Percentiles rank a stretch among this genome's conserved stretches.
Evolutionary conservation across 257 asterid genomes (phyloP).

Genomic region (Scutellaria baicalensis): DNA sequence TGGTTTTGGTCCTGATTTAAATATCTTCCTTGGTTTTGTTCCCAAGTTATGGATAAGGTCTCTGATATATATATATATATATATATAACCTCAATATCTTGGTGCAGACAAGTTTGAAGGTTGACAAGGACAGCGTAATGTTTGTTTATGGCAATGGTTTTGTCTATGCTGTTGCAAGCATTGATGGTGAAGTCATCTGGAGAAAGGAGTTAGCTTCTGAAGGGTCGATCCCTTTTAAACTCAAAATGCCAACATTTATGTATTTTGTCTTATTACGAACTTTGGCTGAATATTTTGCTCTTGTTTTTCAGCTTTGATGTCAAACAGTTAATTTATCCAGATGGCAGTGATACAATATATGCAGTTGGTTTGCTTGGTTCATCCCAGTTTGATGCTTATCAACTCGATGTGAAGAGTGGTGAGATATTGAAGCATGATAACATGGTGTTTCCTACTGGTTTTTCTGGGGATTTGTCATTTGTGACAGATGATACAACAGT

Average conservation of each 20-base stretch:
- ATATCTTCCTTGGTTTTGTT: not conserved
- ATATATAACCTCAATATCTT: slow-evolving; percentile 19
- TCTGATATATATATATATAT: not conserved
- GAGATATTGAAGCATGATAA: slow-evolving; percentile 55
- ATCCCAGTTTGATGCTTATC: slow-evolving; percentile 53
- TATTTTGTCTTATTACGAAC: not conserved
- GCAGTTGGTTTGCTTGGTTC: slow-evolving; percentile 61
- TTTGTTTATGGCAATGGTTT: slow-evolving; percentile 71
- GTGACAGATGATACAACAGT: slow-evolving; percentile 55
- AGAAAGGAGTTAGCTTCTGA: slow-evolving; percentile 66
- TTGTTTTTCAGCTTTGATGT: slow-evolving; percentile 61
- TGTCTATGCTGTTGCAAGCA: slow-evolving; percentile 78
- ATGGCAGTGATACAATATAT: slow-evolving; percentile 49
- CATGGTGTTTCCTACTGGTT: slow-evolving; percentile 47
- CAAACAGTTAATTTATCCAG: slow-evolving; percentile 57
- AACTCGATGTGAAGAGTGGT: slow-evolving; percentile 59
- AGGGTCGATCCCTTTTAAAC: slow-evolving; percentile 45
- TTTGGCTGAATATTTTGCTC: slow-evolving; percentile 10
- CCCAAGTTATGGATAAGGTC: not conserved
- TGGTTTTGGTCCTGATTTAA: not conserved
- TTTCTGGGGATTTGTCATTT: slow-evolving; percentile 78
- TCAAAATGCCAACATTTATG: slow-evolving; percentile 9
- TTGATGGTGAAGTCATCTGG: slow-evolving; percentile 91
- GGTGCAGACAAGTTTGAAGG: slow-evolving; percentile 58
- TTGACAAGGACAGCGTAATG: slow-evolving; percentile 56